Evolutionary conservation across 768 basidiomycete species (phyloP).

Genomic region (Calocybe gangraenosa): DNA sequence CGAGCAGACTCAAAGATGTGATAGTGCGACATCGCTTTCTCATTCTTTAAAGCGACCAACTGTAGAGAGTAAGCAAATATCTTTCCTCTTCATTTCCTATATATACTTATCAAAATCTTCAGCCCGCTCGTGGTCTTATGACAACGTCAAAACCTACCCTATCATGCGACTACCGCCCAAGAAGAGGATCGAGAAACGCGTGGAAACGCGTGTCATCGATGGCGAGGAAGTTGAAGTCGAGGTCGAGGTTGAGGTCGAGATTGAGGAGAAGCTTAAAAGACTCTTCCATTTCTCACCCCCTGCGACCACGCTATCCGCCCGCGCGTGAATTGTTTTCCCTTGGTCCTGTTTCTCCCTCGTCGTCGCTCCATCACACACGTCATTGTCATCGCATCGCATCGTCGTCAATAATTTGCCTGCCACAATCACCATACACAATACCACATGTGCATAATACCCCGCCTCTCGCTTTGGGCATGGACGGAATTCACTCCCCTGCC

Average conservation of each 20-base stretch:
- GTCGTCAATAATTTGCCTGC: slow-evolving; percentile 11
- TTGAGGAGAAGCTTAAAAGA: slow-evolving; percentile 52
- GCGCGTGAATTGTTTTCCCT: slow-evolving; percentile 4
- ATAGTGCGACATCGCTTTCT: slow-evolving; percentile 18
- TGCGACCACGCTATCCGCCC: background rate
- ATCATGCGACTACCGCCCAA: slow-evolving; percentile 53
- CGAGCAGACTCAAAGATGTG: slow-evolving; percentile 18
- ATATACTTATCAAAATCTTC: slow-evolving; percentile 7
- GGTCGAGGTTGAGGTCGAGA: slow-evolving; percentile 49
- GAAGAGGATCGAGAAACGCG: slow-evolving; percentile 44
- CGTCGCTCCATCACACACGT: slow-evolving; percentile 1
- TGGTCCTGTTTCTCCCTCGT: slow-evolving; percentile 4
- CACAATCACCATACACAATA: slow-evolving; percentile 9
- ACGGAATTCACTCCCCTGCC: background rate
- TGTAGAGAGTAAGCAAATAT: slow-evolving; percentile 46
- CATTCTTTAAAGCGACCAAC: slow-evolving; percentile 33
- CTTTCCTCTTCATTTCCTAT: background rate
- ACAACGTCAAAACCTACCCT: slow-evolving; percentile 66
- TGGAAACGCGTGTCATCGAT: slow-evolving; percentile 47
- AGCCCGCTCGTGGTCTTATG: slow-evolving; percentile 78
- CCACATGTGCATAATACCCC: slow-evolving; percentile 4
- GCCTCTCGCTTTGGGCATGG: background rate
- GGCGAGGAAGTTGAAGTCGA: slow-evolving; percentile 41
- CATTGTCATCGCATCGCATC: slow-evolving; percentile 9
- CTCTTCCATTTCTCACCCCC: slow-evolving; percentile 64